A percentile compares a stretch with the other conserved stretches of the same genome.
Conservation (phyloP, 2,329 filamentous ascomycete species). For the Thermothelomyces thermophilus region DNA sequence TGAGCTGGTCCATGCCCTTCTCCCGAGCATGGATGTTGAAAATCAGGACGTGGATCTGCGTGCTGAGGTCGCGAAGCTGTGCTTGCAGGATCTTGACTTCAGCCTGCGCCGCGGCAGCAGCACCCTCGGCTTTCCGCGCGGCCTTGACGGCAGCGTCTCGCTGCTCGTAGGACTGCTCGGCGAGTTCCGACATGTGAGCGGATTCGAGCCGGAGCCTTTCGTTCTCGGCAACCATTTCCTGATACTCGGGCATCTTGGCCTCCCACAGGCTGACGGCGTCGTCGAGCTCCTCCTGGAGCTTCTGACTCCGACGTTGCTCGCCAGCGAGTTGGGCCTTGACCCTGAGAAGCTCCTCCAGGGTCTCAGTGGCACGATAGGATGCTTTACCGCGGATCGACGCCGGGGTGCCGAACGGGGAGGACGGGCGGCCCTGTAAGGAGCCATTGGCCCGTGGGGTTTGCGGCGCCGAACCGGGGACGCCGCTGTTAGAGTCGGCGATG, state of each 20-base stretch:
- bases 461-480: constrained; percentile 42
- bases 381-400: constrained; percentile 51
- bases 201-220: constrained; percentile 74
- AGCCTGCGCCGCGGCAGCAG: constrained; percentile 54
- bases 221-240: constrained; percentile 76
- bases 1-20: constrained; percentile 66
- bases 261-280: constrained; percentile 82
- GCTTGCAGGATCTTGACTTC: constrained; percentile 76
- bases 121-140: constrained; percentile 69
- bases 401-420: constrained; percentile 57
- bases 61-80: constrained; percentile 81
- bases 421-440: constrained; percentile 44
- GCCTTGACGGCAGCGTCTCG: constrained; percentile 73
- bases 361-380: constrained; percentile 53
- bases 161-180: constrained; percentile 75
- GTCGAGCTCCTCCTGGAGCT: constrained; percentile 70
- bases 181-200: constrained; percentile 74
- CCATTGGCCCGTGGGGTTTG: constrained; percentile 58
- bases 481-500: constrained; percentile 37
- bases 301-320: constrained; percentile 67
- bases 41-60: constrained; percentile 83
- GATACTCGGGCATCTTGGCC: constrained; percentile 77
- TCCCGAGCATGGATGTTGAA: constrained; percentile 80
- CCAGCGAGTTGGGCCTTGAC: constrained; percentile 66
- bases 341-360: constrained; percentile 58